Conservation (phyloP, 768 basidiomycete genomes). For the Pleurotus giganteus region DNA sequence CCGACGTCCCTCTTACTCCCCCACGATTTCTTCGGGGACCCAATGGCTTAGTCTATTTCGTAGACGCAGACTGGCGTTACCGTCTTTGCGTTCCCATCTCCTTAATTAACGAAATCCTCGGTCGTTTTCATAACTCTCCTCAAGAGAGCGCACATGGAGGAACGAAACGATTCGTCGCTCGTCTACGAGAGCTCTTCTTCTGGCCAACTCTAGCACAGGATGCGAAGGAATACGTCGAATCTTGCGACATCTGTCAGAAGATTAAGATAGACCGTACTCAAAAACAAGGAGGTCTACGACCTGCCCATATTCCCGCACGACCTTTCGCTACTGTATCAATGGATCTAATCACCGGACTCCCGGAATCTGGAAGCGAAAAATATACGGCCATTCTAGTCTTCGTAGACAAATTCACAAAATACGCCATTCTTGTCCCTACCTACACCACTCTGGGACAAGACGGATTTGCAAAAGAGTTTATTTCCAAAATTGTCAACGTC, state of each 20-base stretch:
- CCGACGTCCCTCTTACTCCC: neutral
- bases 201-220: constrained; percentile 14
- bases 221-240: constrained; percentile 5
- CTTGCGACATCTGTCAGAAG: constrained; percentile 26
- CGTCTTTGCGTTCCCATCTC: constrained; percentile 8
- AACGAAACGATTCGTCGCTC: neutral
- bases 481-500: constrained; percentile 17
- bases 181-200: constrained; percentile 1
- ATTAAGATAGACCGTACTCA: constrained; percentile 16
- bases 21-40: neutral
- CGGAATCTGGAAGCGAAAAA: constrained; percentile 13
- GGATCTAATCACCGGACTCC: constrained; percentile 23
- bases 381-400: constrained; percentile 24
- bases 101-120: neutral
- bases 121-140: neutral
- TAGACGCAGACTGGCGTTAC: constrained; percentile 8
- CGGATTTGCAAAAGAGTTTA: constrained; percentile 21
- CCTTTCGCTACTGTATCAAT: constrained; percentile 19
- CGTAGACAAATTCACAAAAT: constrained; percentile 29
- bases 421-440: constrained; percentile 17
- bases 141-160: neutral
- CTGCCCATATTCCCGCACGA: constrained; percentile 18
- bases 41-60: constrained; percentile 11
- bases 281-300: constrained; percentile 17
- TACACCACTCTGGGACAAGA: constrained; percentile 15